These are phyloP conservation scores for Hymenoscyphus fructigenus DNA, from an alignment of 2,329 filamentous ascomycete species.

Conservation along the genomic window DNA sequence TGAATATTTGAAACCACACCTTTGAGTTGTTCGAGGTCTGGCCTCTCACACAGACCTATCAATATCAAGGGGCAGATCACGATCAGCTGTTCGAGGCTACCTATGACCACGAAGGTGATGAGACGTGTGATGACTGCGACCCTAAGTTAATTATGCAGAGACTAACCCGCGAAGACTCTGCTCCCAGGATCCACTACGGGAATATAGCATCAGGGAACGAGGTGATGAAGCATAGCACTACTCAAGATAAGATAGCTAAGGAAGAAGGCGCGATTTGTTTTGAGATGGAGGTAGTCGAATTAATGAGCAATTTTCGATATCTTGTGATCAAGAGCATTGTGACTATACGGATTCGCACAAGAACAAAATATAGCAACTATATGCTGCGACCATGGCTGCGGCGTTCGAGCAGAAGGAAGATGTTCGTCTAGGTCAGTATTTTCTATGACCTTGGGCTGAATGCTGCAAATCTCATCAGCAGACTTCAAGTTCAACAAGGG, in stretches of 20 bases:
- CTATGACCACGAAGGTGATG: background rate
- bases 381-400: conserved; percentile 18
- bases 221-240: conserved; percentile 16
- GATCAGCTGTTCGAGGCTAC: conserved; percentile 1
- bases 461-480: no score
- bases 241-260: background rate
- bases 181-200: conserved; percentile 15
- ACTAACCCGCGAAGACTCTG: background rate
- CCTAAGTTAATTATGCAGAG: background rate
- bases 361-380: conserved; percentile 18
- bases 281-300: conserved; percentile 20
- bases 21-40: no score
- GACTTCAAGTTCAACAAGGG: no score
- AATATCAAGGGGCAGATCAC: background rate
- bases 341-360: conserved; percentile 23
- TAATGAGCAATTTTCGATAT: conserved; percentile 17
- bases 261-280: conserved; percentile 16
- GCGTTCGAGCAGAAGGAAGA: no score
- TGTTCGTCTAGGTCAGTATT: no score
- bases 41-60: background rate
- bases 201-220: conserved; percentile 18
- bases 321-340: conserved; percentile 23
- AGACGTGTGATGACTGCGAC: background rate
- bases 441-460: no score
- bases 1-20: no score